Evolutionary conservation across 805 yeast species (phyloP), one percentile per base, ranked within the genome.

Genomic region (Monosporozyma yasuniensis): DNA sequence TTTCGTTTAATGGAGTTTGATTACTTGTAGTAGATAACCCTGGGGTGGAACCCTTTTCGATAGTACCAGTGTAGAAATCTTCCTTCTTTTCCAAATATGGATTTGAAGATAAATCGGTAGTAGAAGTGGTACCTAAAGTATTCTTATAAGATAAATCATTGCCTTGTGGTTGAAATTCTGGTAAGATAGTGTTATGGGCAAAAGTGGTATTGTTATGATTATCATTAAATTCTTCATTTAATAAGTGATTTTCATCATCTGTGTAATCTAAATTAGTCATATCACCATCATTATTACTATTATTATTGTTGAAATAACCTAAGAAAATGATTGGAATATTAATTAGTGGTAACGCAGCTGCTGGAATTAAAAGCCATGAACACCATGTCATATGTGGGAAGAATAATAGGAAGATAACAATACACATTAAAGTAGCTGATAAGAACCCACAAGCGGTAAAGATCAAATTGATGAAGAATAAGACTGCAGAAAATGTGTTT

Each of bases 291-390:
- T 56, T 59, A 19, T 11, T 32, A 16, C 46, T 47, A 7, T 49
- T 27, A 5, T 37, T 37, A 6, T 44, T 44, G 2, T 54, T 47
- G 16, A 65, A 53, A 49, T 64, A 61, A 21, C 76, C 72, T 25
- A 78, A 54, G 46, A 77, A 71, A 28, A 77, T 67, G 41, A 79
- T 63, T 5, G 84, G 77, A 2, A 82, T 52, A 1, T 80, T 66
- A 2, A 80, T 48, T 51, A 85, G 67, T 49, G 74, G 73, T 48
- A 81, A 65, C 0, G 73, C 83, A 11, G 86, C 83, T 3, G 87
- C 76, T 1, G 84, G 88, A 27, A 84, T 74, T 58, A 83, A 70
- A 32, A 82, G 61, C 90, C 91, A 85, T 8, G 82, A 73, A n/a
- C 81, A 73, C 90, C 90, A 85, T 6, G 73, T 66, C 16, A 83